Evolutionary conservation across 441 rosid genomes (phyloP), one percentile per base, ranked within the genome.

Genomic region (Erysimum cheiri): DNA sequence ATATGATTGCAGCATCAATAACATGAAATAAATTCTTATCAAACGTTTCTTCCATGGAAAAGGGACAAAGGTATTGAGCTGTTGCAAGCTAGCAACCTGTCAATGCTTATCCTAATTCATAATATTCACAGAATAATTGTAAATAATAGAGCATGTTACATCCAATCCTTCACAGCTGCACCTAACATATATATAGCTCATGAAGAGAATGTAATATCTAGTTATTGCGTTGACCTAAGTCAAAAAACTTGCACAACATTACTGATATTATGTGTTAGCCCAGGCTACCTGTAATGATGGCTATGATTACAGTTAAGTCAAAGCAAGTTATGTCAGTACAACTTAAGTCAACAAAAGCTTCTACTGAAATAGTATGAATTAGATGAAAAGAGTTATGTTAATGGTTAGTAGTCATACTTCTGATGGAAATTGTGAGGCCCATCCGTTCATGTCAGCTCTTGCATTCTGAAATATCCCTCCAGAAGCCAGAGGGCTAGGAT

Each of bases 331-430:
- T n/a, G 93, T 90, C 81, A 90, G 90, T 72, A 85, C 54, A 73
- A 79, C 69, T 43, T 6, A 61, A 58, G 79, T 87, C 84, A 85
- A 90, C 60, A 35, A 85, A 85, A 83, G 80, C 83, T 82, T 82
- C 80, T 66, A 76, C 70, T 35, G 61, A 70, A 77, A 71, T 73
- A 80, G 80, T 75, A 88, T 53, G 82, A 85, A 89, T 88, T 87
- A 85, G 90, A 86, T 73, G 80, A 75, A 79, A 82, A 81, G 81
- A 89, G 98, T 96, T 89, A 89, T 88, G 99, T 96, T 89, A 96
- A 96, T 88, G 87, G 92, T 93, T 89, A 96, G 96, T 87, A 91
- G 88, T 85, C 98, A 70, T 96, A 93, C 99, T 89, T 96, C 99
- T 88, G 99, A 91, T 86, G 91, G 97, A 84, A 89, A 91, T 50